Percentiles rank a stretch among this genome's conserved stretches.
These are phyloP conservation scores for Xylaria sp. DNA, from an alignment of 2,329 filamentous ascomycete species.

Conservation along the genomic window DNA sequence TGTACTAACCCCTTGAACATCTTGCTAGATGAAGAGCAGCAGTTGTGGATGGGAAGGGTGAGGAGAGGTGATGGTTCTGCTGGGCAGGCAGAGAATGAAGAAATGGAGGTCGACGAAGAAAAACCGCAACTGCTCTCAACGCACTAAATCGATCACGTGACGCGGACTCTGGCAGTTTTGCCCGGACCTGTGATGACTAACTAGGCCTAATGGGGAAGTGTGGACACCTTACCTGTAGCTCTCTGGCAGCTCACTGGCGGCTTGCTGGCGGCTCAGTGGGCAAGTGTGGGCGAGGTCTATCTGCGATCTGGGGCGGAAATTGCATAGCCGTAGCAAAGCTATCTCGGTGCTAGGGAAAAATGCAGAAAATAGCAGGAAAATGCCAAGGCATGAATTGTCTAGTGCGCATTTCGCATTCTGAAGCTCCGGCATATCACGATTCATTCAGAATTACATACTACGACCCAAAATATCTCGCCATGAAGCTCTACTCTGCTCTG, in stretches of 20 bases:
- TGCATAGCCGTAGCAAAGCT: not conserved
- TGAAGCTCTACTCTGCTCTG: not conserved
- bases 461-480: not conserved
- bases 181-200: constrained; percentile 1
- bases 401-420: too few relatives aligned
- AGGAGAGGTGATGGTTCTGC: constrained; percentile 41
- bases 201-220: constrained; percentile 11
- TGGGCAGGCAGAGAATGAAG: constrained; percentile 27
- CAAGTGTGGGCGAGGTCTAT: not conserved
- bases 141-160: constrained; percentile 24
- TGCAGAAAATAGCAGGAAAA: not conserved
- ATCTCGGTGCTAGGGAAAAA: not conserved
- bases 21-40: constrained; percentile 65
- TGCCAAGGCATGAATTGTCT: too few relatives aligned
- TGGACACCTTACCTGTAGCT: constrained; percentile 4
- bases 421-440: not conserved
- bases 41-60: constrained; percentile 55
- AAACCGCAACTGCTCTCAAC: constrained; percentile 23
- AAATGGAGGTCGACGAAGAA: constrained; percentile 24
- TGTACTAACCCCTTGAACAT: constrained; percentile 76
- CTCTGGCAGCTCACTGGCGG: not conserved
- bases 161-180: constrained; percentile 1
- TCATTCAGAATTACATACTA: not conserved
- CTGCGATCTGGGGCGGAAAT: not conserved
- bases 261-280: too few relatives aligned